phyloP scores from a whole-genome alignment of 352 stramenopile species.

The Phytopythium sindhum region DNA sequence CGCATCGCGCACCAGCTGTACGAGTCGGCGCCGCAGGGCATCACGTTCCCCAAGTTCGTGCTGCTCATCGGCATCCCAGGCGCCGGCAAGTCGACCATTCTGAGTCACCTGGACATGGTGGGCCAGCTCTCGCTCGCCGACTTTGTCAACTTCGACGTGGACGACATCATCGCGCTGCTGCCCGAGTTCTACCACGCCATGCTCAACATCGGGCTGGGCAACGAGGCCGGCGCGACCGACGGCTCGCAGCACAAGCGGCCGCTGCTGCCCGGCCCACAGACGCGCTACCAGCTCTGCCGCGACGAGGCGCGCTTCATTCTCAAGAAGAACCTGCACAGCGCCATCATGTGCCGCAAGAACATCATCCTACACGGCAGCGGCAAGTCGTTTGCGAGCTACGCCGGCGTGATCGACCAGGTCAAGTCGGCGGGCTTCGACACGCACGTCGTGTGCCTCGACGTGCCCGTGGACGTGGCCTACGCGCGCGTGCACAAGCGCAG shows the following conservation, averaged over 20 bases:
- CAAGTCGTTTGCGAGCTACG: slow-evolving; percentile 69
- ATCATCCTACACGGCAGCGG: slow-evolving; percentile 78
- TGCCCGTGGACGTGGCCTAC: slow-evolving; percentile 58
- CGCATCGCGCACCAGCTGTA: slow-evolving; percentile 77
- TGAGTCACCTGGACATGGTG: slow-evolving; percentile 70
- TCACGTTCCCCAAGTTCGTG: slow-evolving; percentile 59
- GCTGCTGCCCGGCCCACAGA: slow-evolving; percentile 49
- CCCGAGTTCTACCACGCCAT: slow-evolving; percentile 81
- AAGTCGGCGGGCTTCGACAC: slow-evolving; percentile 63
- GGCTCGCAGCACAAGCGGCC: slow-evolving; percentile 7
- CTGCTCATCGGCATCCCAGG: slow-evolving; percentile 67
- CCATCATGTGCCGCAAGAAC: slow-evolving; percentile 76
- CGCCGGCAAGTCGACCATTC: slow-evolving; percentile 70
- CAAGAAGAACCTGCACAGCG: slow-evolving; percentile 73
- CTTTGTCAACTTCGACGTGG: slow-evolving; percentile 83
- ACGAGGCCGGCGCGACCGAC: slow-evolving; percentile 30
- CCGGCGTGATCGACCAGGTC: slow-evolving; percentile 58
- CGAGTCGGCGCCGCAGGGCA: slow-evolving; percentile 45
- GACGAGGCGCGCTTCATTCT: slow-evolving; percentile 81
- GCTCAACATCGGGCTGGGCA: slow-evolving; percentile 77
- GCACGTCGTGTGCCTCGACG: slow-evolving; percentile 77
- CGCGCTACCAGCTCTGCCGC: slow-evolving; percentile 73
- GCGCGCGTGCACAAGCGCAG: slow-evolving; percentile 64
- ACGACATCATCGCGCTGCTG: slow-evolving; percentile 75
- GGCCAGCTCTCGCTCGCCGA: slow-evolving; percentile 65